Evolutionary conservation across 2,329 filamentous ascomycete genomes (phyloP).

Genomic region (Colletotrichum sp.): DNA sequence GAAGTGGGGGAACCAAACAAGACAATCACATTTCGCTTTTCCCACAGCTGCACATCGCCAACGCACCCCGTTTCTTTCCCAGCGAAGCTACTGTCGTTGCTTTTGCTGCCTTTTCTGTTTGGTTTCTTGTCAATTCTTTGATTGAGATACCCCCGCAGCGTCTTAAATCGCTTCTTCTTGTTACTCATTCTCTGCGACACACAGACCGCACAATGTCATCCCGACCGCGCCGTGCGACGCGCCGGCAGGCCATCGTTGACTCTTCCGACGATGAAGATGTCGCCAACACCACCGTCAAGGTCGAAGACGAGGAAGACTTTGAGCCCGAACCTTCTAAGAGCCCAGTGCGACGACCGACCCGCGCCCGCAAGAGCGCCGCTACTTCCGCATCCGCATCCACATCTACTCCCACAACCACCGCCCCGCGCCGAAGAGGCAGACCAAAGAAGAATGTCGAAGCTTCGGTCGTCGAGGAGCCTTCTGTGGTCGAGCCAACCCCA

Average conservation of each 20-base stretch:
- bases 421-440: slow-evolving; percentile 40
- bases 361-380: slow-evolving; percentile 46
- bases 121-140: neutral
- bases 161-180: neutral
- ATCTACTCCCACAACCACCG: slow-evolving; percentile 28
- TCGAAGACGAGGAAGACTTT: slow-evolving; percentile 78
- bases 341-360: slow-evolving; percentile 54
- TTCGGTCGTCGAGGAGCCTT: slow-evolving; percentile 28
- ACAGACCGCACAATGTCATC: slow-evolving; percentile 16
- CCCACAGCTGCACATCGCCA: neutral
- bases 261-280: slow-evolving; percentile 78
- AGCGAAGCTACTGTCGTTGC: neutral
- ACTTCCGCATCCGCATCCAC: slow-evolving; percentile 53
- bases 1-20: slow-evolving; percentile 21
- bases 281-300: slow-evolving; percentile 53
- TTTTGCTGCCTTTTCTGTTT: neutral
- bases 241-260: slow-evolving; percentile 78
- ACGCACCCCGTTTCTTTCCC: neutral
- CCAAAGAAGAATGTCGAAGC: slow-evolving; percentile 45
- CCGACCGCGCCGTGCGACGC: slow-evolving; percentile 55
- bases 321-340: slow-evolving; percentile 72
- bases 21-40: slow-evolving; percentile 4
- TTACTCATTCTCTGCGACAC: neutral
- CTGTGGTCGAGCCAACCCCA: neutral
- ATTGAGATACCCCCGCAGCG: slow-evolving; percentile 12